phyloP scores from a whole-genome alignment of 2,329 filamentous ascomycete genomes.

The Diaporthe sp. region DNA sequence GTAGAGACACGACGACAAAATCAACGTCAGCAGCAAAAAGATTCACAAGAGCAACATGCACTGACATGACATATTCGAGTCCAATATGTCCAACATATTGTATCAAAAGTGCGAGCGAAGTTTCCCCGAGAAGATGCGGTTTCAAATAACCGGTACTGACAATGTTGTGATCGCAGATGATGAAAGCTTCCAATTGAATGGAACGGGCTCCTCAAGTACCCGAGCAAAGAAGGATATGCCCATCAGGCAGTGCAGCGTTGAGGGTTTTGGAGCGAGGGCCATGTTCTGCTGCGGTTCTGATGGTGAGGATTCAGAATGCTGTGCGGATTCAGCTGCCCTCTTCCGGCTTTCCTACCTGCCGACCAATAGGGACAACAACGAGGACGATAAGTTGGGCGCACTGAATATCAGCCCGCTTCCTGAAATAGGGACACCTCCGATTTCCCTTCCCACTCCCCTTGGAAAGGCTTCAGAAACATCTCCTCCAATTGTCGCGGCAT shows the following conservation, averaged over 20 bases:
- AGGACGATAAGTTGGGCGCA: background rate
- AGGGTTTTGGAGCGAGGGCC: background rate
- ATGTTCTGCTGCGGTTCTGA: constrained; percentile 25
- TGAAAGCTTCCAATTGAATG: background rate
- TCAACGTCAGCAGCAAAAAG: constrained; percentile 6
- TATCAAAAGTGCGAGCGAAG: background rate
- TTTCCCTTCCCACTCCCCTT: background rate
- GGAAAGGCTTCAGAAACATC: background rate
- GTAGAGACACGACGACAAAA: constrained; percentile 17
- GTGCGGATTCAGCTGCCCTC: constrained; percentile 10
- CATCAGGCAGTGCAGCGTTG: constrained; percentile 28
- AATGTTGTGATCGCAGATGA: background rate
- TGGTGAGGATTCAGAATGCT: constrained; percentile 18
- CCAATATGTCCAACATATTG: constrained; percentile 30
- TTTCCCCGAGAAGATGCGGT: background rate
- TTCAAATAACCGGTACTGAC: background rate
- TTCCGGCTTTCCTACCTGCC: constrained; percentile 16
- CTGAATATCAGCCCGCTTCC: background rate
- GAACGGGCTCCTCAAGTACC: background rate
- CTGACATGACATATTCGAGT: constrained; percentile 25
- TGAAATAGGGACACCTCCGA: background rate
- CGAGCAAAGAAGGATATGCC: constrained; percentile 8
- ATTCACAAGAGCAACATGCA: constrained; percentile 35
- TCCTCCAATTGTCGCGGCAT: background rate
- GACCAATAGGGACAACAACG: background rate